phyloP scores from a whole-genome alignment of 176 grass and related monocot genomes.

The Carex cristatella region DNA sequence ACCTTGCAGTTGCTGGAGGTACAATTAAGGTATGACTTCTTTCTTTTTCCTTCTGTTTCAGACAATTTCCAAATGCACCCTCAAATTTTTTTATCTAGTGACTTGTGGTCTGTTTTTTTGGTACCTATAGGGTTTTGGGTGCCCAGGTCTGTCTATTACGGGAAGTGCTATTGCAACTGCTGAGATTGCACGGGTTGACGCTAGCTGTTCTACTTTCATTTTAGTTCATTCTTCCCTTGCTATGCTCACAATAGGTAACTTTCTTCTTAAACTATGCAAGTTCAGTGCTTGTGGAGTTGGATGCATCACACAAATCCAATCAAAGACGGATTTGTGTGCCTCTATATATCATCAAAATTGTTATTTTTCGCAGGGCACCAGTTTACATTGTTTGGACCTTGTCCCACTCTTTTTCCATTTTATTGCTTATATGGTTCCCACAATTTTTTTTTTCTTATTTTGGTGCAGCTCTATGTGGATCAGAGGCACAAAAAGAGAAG shows the following conservation, averaged over 20 bases:
- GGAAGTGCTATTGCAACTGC: constrained; percentile 57
- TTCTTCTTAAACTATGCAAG: neutral
- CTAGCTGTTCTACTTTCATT: constrained; percentile 87
- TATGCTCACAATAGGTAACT: constrained; percentile 71
- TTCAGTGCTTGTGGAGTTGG: neutral
- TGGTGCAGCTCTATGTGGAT: constrained; percentile 74
- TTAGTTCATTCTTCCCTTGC: constrained; percentile 86
- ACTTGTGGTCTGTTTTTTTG: neutral
- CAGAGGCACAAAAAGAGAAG: constrained; percentile 84
- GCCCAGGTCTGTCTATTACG: constrained; percentile 67
- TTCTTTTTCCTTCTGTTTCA: neutral
- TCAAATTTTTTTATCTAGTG: neutral
- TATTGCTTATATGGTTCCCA: neutral
- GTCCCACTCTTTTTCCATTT: neutral
- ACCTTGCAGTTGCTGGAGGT: constrained; percentile 48
- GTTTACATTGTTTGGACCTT: neutral
- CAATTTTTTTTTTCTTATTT: constrained; percentile 17
- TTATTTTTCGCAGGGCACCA: neutral
- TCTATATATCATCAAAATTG: neutral
- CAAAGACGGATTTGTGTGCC: neutral
- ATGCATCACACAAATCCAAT: neutral
- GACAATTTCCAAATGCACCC: neutral
- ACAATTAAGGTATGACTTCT: constrained; percentile 57
- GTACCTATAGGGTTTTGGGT: constrained; percentile 55
- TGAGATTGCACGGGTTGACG: constrained; percentile 89